Percentiles rank a stretch among this genome's conserved stretches.
Evolutionary conservation across 192 early-diverging fungal species (phyloP).

Genomic region (Geranomyces michiganensis): DNA sequence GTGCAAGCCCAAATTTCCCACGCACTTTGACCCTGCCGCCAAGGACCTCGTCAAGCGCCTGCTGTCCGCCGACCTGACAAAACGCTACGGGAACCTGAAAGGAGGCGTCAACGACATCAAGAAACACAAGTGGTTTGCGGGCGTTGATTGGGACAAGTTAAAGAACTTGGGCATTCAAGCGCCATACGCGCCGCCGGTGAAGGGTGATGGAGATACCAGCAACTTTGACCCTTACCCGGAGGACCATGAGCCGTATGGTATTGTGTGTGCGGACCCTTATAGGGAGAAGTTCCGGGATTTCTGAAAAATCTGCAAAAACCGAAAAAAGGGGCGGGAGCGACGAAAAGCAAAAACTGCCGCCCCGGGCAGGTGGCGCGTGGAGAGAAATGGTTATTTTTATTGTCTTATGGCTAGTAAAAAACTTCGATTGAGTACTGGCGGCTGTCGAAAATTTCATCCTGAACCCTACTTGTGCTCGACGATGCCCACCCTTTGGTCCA

Average conservation of each 20-base stretch:
- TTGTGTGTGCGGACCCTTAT: constrained; percentile 69
- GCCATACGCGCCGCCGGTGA: constrained; percentile 83
- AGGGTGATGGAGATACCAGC: constrained; percentile 84
- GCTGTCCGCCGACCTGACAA: constrained; percentile 71
- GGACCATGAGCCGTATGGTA: constrained; percentile 86
- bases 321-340: no score
- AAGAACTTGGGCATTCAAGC: constrained; percentile 72
- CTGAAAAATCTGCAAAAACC: no score
- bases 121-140: constrained; percentile 92
- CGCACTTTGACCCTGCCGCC: constrained; percentile 72
- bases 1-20: constrained; percentile 71
- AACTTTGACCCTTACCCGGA: constrained; percentile 97
- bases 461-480: no score
- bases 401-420: no score
- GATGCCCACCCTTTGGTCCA: no score
- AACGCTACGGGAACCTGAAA: constrained; percentile 77
- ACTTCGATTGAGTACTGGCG: no score
- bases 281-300: constrained; percentile 76
- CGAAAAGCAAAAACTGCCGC: no score
- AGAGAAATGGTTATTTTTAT: no score
- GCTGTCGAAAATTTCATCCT: no score
- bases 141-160: constrained; percentile 87
- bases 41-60: constrained; percentile 75
- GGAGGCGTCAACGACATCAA: constrained; percentile 87
- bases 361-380: no score